Conservation (phyloP, 371 early-diverging fungal species). For the Rhizomucor pusillus region DNA sequence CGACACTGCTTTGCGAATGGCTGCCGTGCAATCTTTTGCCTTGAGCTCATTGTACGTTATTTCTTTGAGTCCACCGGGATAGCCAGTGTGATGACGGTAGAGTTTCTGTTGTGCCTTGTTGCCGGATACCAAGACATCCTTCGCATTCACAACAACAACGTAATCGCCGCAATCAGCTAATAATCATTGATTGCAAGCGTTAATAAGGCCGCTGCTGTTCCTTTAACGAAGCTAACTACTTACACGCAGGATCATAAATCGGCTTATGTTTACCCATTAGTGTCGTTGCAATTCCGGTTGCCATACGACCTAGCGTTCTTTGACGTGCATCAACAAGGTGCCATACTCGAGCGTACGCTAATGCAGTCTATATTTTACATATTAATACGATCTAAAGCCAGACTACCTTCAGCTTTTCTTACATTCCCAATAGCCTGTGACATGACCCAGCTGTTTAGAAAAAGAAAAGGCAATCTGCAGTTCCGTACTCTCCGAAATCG, state of each 20-base stretch:
- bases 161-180: conserved; percentile 96
- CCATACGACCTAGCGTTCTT: conserved; percentile 86
- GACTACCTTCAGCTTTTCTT: conserved; percentile 11
- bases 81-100: conserved; percentile 89
- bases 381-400: neutral
- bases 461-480: too few relatives aligned
- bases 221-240: conserved; percentile 7
- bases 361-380: conserved; percentile 64
- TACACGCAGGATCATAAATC: conserved; percentile 90
- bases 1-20: conserved; percentile 89
- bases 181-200: neutral
- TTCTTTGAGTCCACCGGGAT: conserved; percentile 91
- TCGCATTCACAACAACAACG: conserved; percentile 95
- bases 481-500: too few relatives aligned
- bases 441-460: too few relatives aligned
- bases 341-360: conserved; percentile 94
- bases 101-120: conserved; percentile 86
- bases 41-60: conserved; percentile 72
- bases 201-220: neutral
- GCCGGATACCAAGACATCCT: conserved; percentile 81
- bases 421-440: conserved; percentile 70
- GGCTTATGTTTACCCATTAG: conserved; percentile 98
- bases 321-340: conserved; percentile 94
- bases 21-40: conserved; percentile 77
- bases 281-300: conserved; percentile 86